Percentiles rank a stretch among this genome's conserved stretches.
Conservation (phyloP, 164 flowering plant species). For the Annona squamosa region DNA sequence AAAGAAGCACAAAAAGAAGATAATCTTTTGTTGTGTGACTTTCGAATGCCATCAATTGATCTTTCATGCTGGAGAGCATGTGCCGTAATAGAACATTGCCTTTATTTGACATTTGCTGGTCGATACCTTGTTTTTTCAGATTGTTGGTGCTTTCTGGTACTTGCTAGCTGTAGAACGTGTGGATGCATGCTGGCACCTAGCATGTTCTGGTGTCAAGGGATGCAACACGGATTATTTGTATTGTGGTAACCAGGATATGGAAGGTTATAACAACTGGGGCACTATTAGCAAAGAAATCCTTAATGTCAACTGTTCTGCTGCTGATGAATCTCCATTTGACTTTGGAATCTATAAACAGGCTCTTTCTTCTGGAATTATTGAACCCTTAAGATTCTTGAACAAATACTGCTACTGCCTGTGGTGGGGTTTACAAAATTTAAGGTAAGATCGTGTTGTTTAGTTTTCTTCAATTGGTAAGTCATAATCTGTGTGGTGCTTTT, state of each 20-base stretch:
- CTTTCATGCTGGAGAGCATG: neutral
- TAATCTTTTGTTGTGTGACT: neutral
- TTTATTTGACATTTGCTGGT: neutral
- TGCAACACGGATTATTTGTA: slow-evolving; percentile 59
- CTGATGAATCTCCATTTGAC: slow-evolving; percentile 56
- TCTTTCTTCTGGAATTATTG: slow-evolving; percentile 57
- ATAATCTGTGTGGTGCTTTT: neutral
- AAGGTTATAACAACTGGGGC: slow-evolving; percentile 46
- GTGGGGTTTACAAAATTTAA: slow-evolving; percentile 99
- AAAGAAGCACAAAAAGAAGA: neutral
- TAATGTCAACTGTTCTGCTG: slow-evolving; percentile 30
- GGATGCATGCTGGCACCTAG: slow-evolving; percentile 83
- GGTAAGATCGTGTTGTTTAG: slow-evolving; percentile 31
- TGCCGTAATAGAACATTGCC: neutral
- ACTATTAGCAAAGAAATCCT: slow-evolving; percentile 30
- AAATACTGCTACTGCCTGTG: slow-evolving; percentile 93
- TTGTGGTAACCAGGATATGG: slow-evolving; percentile 54
- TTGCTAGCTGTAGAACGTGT: slow-evolving; percentile 70
- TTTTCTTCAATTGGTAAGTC: neutral
- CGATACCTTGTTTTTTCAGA: slow-evolving; percentile 38
- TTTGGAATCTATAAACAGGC: slow-evolving; percentile 79
- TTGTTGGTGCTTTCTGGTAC: slow-evolving; percentile 97
- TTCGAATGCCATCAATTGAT: neutral
- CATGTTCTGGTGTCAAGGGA: slow-evolving; percentile 27
- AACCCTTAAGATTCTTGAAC: slow-evolving; percentile 51